Conservation (phyloP, 495 filamentous ascomycete genomes). For the Xylaria venustula region DNA sequence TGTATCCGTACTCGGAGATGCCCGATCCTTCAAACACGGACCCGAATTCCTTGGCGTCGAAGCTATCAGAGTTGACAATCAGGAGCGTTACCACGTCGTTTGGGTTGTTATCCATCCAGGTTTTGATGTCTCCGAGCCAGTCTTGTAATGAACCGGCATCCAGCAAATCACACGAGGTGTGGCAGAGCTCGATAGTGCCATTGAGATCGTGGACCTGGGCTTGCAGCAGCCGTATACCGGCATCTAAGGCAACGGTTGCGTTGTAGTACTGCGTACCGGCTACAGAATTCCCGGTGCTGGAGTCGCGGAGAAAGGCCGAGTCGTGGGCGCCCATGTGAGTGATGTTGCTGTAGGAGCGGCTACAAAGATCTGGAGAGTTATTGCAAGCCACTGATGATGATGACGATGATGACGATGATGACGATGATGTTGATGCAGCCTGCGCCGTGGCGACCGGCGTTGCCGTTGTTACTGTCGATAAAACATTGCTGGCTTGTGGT, state of each 20-base stretch:
- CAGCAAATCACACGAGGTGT: conserved; percentile 61
- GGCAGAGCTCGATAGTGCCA: conserved; percentile 60
- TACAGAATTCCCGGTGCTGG: conserved; percentile 49
- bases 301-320: conserved; percentile 60
- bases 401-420: neutral
- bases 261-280: conserved; percentile 67
- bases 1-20: conserved; percentile 59
- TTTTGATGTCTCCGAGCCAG: conserved; percentile 58
- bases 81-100: conserved; percentile 70
- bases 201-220: conserved; percentile 62
- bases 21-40: conserved; percentile 53
- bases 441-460: conserved; percentile 16
- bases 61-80: conserved; percentile 64
- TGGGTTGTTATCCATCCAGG: conserved; percentile 63
- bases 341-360: conserved; percentile 61
- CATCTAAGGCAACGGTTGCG: conserved; percentile 61
- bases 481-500: conserved; percentile 19
- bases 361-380: conserved; percentile 62
- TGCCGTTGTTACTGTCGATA: conserved; percentile 15
- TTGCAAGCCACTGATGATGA: conserved; percentile 55
- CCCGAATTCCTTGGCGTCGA: conserved; percentile 49
- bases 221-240: conserved; percentile 68
- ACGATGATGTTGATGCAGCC: neutral
- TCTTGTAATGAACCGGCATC: conserved; percentile 60
- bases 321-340: conserved; percentile 71